These are phyloP conservation scores for Carex littledalei DNA, from an alignment of 176 grass and related monocot genomes.

Conservation along the genomic window DNA sequence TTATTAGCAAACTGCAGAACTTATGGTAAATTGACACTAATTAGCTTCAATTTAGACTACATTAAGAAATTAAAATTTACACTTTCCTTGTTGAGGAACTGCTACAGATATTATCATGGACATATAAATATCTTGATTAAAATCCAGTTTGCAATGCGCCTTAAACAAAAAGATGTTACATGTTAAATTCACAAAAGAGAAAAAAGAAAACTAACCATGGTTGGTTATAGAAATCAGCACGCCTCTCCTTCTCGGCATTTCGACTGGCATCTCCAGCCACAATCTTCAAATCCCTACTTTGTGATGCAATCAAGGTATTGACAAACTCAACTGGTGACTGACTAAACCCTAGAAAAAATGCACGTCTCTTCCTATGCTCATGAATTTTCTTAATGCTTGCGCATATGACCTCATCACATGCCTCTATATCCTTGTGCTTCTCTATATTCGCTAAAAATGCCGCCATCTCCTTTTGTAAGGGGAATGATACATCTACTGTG, in stretches of 20 bases:
- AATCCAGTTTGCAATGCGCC: neutral
- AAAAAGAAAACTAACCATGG: conserved; percentile 52
- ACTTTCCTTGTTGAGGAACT: neutral
- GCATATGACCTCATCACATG: conserved; percentile 87
- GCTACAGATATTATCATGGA: neutral
- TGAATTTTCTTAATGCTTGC: conserved; percentile 99
- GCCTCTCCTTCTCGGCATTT: conserved; percentile 77
- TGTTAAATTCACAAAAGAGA: neutral
- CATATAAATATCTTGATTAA: neutral
- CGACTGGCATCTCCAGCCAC: conserved; percentile 71
- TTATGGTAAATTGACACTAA: neutral
- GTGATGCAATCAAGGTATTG: conserved; percentile 80
- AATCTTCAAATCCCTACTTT: conserved; percentile 97
- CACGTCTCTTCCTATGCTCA: conserved; percentile 86
- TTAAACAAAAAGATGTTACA: neutral
- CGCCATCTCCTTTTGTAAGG: conserved; percentile 84
- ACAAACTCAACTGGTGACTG: conserved; percentile 95
- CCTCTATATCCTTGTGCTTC: conserved; percentile 91
- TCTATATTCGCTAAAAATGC: conserved; percentile 79
- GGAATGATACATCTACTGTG: conserved; percentile 84
- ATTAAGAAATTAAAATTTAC: neutral
- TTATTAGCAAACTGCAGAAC: neutral
- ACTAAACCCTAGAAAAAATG: conserved; percentile 97
- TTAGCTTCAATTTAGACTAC: neutral
- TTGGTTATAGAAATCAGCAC: conserved; percentile 86